Percentiles rank a stretch among this genome's conserved stretches.
phyloP scores from a whole-genome alignment of 257 asterid genomes.

The Thymus quinquecostatus region DNA sequence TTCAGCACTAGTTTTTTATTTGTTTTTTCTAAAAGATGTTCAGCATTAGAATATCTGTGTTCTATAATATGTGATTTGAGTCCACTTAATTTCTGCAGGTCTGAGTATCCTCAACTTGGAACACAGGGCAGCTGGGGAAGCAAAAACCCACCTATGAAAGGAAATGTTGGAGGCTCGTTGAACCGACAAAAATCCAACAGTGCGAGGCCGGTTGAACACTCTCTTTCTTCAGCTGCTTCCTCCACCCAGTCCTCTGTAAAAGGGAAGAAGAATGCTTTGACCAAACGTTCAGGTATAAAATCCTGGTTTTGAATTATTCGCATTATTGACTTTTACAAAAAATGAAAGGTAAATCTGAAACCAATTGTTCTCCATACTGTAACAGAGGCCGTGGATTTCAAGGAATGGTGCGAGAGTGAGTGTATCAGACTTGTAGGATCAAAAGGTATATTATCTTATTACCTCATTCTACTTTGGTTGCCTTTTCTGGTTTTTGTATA shows the following conservation, averaged over 20 bases:
- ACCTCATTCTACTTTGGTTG: slow-evolving; percentile 6
- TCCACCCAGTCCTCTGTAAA: slow-evolving; percentile 49
- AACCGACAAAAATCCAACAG: slow-evolving; percentile 60
- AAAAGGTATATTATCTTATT: slow-evolving; percentile 60
- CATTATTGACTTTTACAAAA: background rate
- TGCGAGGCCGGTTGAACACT: slow-evolving; percentile 50
- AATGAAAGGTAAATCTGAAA: background rate
- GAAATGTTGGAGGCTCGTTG: slow-evolving; percentile 52
- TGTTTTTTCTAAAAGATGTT: background rate
- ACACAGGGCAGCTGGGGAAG: slow-evolving; percentile 64
- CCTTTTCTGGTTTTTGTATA: background rate
- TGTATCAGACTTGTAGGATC: slow-evolving; percentile 81
- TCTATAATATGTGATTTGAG: slow-evolving; percentile 18
- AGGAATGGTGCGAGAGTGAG: slow-evolving; percentile 97
- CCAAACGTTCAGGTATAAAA: slow-evolving; percentile 69
- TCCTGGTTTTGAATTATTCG: background rate
- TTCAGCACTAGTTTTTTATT: background rate
- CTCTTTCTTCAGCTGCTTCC: slow-evolving; percentile 52
- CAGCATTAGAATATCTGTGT: background rate
- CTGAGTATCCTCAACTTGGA: slow-evolving; percentile 76
- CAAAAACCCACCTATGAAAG: slow-evolving; percentile 64
- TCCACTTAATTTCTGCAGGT: slow-evolving; percentile 52
- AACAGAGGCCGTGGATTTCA: slow-evolving; percentile 91
- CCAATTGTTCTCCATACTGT: slow-evolving; percentile 10
- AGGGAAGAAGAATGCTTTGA: slow-evolving; percentile 61